phyloP scores from a whole-genome alignment of 148 eudicot species.

The Fallopia convolvulus region DNA sequence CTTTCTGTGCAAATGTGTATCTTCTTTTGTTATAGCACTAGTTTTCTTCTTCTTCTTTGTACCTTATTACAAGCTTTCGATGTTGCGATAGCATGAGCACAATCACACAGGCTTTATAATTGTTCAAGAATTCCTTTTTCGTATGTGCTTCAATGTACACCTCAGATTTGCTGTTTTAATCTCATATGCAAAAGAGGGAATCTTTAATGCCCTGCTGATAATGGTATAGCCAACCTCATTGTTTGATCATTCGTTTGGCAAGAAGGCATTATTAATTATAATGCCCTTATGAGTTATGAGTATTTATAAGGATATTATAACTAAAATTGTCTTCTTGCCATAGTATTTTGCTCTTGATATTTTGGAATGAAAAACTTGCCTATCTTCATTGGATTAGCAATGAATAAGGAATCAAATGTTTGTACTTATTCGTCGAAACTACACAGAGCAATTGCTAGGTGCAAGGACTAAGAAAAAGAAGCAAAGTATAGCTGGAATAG shows the following conservation, averaged over 20 bases:
- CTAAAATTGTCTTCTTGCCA: too few relatives aligned
- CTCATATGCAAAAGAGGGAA: background rate
- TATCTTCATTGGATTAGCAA: background rate
- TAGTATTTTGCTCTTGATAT: too few relatives aligned
- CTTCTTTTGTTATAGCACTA: background rate
- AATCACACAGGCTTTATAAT: background rate
- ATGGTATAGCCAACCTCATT: too few relatives aligned
- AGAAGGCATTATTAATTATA: too few relatives aligned
- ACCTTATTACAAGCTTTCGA: background rate
- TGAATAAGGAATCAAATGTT: background rate
- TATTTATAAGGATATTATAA: too few relatives aligned
- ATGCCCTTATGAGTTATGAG: too few relatives aligned
- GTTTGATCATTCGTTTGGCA: too few relatives aligned
- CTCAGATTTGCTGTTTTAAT: background rate
- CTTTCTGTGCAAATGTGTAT: background rate
- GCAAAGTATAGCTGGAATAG: slow-evolving; percentile 67
- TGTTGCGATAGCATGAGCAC: background rate
- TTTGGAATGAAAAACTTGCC: background rate
- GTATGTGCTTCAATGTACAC: too few relatives aligned
- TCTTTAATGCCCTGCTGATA: too few relatives aligned
- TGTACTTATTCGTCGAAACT: slow-evolving; percentile 7
- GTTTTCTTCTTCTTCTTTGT: too few relatives aligned
- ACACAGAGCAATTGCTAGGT: slow-evolving; percentile 44
- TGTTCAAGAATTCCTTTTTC: too few relatives aligned
- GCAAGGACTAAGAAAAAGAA: slow-evolving; percentile 31